Conservation (phyloP, 305 asterid genomes). For the Ilex paraguariensis region DNA sequence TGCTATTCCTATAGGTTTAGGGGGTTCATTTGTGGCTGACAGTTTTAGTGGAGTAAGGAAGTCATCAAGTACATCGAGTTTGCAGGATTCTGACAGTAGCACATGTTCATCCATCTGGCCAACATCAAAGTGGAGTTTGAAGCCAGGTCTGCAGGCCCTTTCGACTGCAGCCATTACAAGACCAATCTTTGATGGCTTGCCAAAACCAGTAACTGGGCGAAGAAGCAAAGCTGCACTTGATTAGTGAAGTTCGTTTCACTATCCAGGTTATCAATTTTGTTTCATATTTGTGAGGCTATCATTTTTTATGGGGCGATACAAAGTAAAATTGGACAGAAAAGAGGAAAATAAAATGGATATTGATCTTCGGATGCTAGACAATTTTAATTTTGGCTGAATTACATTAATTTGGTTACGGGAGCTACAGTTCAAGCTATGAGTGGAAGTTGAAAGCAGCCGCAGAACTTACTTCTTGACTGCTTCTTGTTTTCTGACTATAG, state of each 20-base stretch:
- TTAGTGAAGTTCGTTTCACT: conserved; percentile 20
- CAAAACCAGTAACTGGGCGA: conserved; percentile 51
- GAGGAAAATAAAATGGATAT: too few relatives aligned
- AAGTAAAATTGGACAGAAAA: too few relatives aligned
- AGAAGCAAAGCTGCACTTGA: conserved; percentile 83
- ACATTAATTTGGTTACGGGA: too few relatives aligned
- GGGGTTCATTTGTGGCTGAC: conserved; percentile 44
- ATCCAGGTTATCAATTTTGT: not conserved
- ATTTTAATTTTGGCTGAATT: too few relatives aligned
- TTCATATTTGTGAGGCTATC: too few relatives aligned
- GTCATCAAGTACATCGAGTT: conserved; percentile 65
- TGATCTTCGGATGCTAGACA: too few relatives aligned
- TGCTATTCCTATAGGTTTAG: conserved; percentile 38
- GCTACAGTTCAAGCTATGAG: too few relatives aligned
- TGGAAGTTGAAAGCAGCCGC: too few relatives aligned
- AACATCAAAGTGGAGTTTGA: conserved; percentile 63
- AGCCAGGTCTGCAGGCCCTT: conserved; percentile 70
- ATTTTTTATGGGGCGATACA: too few relatives aligned
- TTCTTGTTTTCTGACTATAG: too few relatives aligned
- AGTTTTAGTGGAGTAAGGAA: conserved; percentile 44
- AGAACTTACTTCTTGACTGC: too few relatives aligned
- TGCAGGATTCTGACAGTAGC: conserved; percentile 61
- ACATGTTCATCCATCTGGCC: conserved; percentile 52
- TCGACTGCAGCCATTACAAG: conserved; percentile 64
- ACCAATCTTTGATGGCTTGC: conserved; percentile 82